Base-by-base conservation (phyloP, 108 stramenopile species). In the Bacterosira constricta region DNA sequence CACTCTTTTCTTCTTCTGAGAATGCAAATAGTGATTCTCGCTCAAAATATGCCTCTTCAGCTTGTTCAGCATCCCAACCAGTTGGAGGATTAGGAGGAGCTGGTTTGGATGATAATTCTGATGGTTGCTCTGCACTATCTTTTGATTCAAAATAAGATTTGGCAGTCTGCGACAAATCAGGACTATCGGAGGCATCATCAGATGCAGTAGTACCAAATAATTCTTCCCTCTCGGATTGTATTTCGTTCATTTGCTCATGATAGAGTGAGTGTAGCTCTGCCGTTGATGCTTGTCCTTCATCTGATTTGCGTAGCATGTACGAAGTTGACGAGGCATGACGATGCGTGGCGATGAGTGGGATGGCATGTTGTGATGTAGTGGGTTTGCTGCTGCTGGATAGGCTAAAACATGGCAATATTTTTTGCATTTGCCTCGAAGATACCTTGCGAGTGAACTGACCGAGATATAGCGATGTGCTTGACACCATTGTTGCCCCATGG, bases 21-120 rank as follows among this genome's bases (percentile, higher is more conserved):
- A 91, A 94, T 42, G 76, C 78, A 77, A 76, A 94, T 10, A 89
- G 29, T 4, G 80, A 78, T 51, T 90, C 88, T 61, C 92, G 64
- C 64, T 89, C 88, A 12, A 45, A 66, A 17, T 85, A 52, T 34
- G 85, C 67, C 59, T 83, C 79, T 63, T 86, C 85, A 13, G 85
- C 67, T 58, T 83, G 76, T 63, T 86, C 85, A 13, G 34, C 62
- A 23, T 82, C 67, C 71, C 68, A 67, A 41, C 44, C 44, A 10
- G 71, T 50, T 0, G 77, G 60, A 30, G 31, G 37, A 29, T 20
- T 37, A 18, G 15, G 65, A 34, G 50, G 34, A 23, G 65, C 27
- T 30, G 6, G 65, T n/a, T n/a, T 18, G 44, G 25, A 18, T 9
- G 47, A 32, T 0, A 53, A 6, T 26, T 42, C n/a, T 18, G 47